Evolutionary conservation across 2,329 filamentous ascomycete genomes (phyloP).

Genomic region (Fusarium sp.): DNA sequence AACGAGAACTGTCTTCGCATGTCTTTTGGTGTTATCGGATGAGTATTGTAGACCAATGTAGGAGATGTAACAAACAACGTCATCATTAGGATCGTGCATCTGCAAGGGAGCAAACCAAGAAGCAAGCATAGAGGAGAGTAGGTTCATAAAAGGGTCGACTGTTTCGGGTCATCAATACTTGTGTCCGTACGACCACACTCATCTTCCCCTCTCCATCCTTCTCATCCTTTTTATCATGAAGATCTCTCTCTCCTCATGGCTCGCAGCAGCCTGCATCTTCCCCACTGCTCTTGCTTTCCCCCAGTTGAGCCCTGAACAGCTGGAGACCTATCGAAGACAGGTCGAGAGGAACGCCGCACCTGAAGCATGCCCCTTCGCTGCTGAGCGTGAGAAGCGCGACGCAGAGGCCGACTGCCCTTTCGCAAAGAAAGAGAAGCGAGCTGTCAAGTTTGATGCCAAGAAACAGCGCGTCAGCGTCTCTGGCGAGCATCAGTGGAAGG

Average conservation of each 20-base stretch:
- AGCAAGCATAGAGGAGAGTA: not conserved
- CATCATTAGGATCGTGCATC: not conserved
- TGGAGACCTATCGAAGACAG: conserved; percentile 3
- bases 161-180: rapidly evolving
- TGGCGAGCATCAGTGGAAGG: conserved; percentile 2
- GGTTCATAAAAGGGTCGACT: rapidly evolving
- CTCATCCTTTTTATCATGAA: not conserved
- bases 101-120: not conserved
- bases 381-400: conserved; percentile 1
- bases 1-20: not conserved
- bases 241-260: not conserved
- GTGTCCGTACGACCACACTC: not conserved
- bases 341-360: not conserved
- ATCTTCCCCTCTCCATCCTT: not conserved
- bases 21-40: not conserved
- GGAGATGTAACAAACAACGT: not conserved
- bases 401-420: not conserved
- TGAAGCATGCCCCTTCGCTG: conserved; percentile 3
- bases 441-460: conserved; percentile 9
- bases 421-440: conserved; percentile 4
- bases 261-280: not conserved
- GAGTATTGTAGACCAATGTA: not conserved
- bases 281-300: conserved; percentile 1
- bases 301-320: conserved; percentile 1
- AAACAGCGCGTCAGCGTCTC: conserved; percentile 10